Base-by-base conservation (phyloP, 139 green algal species). In the Micractinium sp. region DNA sequence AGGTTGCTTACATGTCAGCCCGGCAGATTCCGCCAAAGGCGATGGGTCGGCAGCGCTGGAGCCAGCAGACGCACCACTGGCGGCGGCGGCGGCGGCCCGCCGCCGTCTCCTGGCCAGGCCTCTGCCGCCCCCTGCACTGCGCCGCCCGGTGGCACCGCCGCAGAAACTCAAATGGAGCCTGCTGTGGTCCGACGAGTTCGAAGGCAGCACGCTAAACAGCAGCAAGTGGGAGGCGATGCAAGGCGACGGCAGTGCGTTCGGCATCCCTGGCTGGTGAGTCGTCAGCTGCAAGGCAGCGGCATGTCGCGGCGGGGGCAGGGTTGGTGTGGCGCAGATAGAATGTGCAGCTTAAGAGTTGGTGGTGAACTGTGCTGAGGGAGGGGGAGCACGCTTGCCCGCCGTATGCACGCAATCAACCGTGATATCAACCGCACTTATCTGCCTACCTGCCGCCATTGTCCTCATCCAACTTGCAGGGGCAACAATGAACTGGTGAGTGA, bases 161-260 rank as follows among this genome's bases (percentile, higher is more conserved):
- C n/a, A n/a, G n/a, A 56, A 56, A 9, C 47, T 9, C 47, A 56
- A 5, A 16, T 77, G 71, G 71, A 27, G 27, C 20, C 41, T 14
- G 15, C 78, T 84, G 41, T 84, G 78, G 78, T 47, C 41, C 0
- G 78, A 84, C 18, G 78, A 67, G 29, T 84, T 84, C 31, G 53
- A 38, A 16, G 78, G 78, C 29, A 67, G 7, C 29, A 4, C 12
- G 3, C 78, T 84, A 1, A 41, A 84, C 41, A 31, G 47, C 29
- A 67, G 78, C 78, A 84, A 84, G 18, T 84, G 78, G 78, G 78
- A 84, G 78, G 31, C 31, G 16, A 36, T 84, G 41, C 20, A 84
- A 16, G 78, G 78, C 2, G 47, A 84, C 29, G 78, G 78, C 78
- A 67, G 41, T n/a, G 29, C 53, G 13, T 84, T 41, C 38, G 41